Conservation (phyloP, 441 rosid genomes). For the Erodium moschatum region DNA sequence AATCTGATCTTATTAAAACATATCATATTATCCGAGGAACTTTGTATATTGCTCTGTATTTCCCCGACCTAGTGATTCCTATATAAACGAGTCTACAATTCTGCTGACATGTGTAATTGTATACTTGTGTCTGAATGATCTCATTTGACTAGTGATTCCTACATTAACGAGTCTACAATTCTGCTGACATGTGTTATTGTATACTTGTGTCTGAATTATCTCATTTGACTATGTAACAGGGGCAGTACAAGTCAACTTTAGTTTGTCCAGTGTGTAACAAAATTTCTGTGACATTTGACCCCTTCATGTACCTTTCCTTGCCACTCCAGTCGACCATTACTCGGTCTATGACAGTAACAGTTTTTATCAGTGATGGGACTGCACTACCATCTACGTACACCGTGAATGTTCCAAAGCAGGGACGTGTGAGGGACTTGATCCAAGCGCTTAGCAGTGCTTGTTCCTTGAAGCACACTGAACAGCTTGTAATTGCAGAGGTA, state of each 20-base stretch:
- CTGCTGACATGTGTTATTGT: not conserved
- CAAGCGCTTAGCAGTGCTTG: conserved; percentile 53
- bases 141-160: not conserved
- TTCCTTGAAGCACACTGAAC: conserved; percentile 50
- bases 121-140: conserved; percentile 1
- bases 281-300: conserved; percentile 33
- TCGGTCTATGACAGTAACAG: conserved; percentile 57
- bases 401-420: conserved; percentile 54
- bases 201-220: conserved; percentile 6
- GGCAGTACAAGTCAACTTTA: conserved; percentile 69
- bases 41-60: not conserved
- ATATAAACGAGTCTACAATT: not conserved
- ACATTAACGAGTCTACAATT: not conserved
- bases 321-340: conserved; percentile 59
- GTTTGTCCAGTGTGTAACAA: conserved; percentile 65
- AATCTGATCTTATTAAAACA: not conserved
- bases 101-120: not conserved
- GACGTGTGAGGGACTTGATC: conserved; percentile 52
- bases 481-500: conserved; percentile 66
- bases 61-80: no score
- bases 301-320: conserved; percentile 45
- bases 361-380: conserved; percentile 44
- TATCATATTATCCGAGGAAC: not conserved
- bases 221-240: conserved; percentile 32
- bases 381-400: conserved; percentile 41